Percentiles rank a stretch among this genome's conserved stretches.
phyloP scores from a whole-genome alignment of 2,329 filamentous ascomycete genomes.

The Trichoderma semiorbis region DNA sequence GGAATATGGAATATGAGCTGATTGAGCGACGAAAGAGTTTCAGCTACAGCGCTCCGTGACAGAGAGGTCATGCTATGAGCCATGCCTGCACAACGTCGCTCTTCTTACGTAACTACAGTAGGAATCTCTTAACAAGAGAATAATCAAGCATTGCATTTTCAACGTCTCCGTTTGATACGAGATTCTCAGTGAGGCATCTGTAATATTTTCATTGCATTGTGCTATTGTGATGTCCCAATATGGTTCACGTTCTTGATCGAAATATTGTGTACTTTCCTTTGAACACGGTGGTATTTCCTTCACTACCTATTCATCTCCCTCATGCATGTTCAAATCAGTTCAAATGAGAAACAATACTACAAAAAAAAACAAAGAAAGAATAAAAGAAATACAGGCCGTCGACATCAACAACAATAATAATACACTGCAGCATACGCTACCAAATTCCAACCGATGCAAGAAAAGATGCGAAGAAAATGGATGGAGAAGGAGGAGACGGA shows the following conservation, averaged over 20 bases:
- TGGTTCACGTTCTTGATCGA: neutral
- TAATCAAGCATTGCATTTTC: conserved; percentile 17
- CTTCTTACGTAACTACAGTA: conserved; percentile 11
- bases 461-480: neutral
- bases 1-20: neutral
- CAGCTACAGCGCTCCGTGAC: neutral
- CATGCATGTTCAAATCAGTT: neutral
- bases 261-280: neutral
- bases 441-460: neutral
- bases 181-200: neutral
- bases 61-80: neutral
- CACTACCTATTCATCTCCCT: neutral
- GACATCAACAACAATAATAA: neutral
- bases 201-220: neutral
- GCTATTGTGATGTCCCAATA: neutral
- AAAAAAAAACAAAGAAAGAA: neutral
- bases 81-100: conserved; percentile 6
- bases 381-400: neutral
- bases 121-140: conserved; percentile 8
- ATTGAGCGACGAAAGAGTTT: conserved; percentile 7
- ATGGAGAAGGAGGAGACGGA: no score
- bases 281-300: neutral
- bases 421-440: neutral
- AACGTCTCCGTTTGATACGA: neutral
- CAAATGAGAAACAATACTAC: neutral